Conservation (phyloP, 2,329 filamentous ascomycete genomes). For the Ophiostoma australiae region DNA sequence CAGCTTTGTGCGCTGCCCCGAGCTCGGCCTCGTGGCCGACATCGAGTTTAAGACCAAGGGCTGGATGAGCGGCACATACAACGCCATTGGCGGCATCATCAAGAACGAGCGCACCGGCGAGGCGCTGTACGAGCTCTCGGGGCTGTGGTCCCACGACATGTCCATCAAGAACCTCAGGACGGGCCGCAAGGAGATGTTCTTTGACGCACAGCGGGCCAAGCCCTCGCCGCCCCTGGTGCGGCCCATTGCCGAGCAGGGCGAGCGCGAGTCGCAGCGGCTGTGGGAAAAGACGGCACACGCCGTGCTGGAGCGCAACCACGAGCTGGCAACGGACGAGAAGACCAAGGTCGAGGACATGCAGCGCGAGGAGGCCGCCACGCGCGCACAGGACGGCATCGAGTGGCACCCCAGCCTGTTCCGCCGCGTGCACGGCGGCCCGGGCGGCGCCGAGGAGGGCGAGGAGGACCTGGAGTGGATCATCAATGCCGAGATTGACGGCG, state of each 20-base stretch:
- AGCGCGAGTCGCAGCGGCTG: conserved; percentile 81
- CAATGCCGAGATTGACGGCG: conserved; percentile 65
- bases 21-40: conserved; percentile 79
- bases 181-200: conserved; percentile 81
- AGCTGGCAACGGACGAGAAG: conserved; percentile 87
- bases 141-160: conserved; percentile 94
- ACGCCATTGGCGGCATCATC: conserved; percentile 87
- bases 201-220: conserved; percentile 75
- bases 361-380: conserved; percentile 76
- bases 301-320: conserved; percentile 79
- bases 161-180: conserved; percentile 81
- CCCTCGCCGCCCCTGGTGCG: conserved; percentile 69
- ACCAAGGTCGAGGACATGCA: conserved; percentile 93
- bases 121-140: conserved; percentile 82
- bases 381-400: conserved; percentile 71
- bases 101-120: conserved; percentile 84
- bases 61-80: conserved; percentile 94
- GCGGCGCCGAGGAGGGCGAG: conserved; percentile 70
- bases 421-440: conserved; percentile 63
- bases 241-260: conserved; percentile 78
- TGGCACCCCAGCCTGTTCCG: conserved; percentile 89
- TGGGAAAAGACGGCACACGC: conserved; percentile 80
- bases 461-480: conserved; percentile 95
- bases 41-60: conserved; percentile 99
- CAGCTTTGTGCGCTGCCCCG: conserved; percentile 86